Evolutionary conservation across 768 basidiomycete species (phyloP).

Genomic region (Termitomyces sp.): DNA sequence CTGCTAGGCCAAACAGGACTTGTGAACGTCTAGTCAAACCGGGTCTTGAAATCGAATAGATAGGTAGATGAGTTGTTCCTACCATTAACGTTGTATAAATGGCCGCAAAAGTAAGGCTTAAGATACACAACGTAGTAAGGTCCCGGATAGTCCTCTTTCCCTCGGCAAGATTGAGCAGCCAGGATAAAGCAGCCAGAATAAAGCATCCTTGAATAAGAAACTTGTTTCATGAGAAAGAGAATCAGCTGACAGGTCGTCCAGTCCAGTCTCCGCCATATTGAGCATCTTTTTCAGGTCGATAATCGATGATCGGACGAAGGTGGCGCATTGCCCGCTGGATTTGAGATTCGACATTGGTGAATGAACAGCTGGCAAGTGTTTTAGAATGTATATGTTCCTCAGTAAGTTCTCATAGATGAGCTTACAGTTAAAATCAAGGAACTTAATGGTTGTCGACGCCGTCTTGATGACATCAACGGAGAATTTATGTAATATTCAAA

Average conservation of each 20-base stretch:
- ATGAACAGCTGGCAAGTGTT: conserved; percentile 18
- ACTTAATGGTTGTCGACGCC: too few species aligned
- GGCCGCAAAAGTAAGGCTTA: conserved; percentile 24
- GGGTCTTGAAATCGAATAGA: neutral
- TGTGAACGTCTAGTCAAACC: conserved; percentile 29
- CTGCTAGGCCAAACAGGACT: conserved; percentile 33
- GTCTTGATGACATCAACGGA: too few species aligned
- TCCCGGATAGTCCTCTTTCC: conserved; percentile 15
- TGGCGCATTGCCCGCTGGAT: conserved; percentile 18
- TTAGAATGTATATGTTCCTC: conserved; percentile 16
- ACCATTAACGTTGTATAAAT: conserved; percentile 27
- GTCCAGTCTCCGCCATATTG: neutral
- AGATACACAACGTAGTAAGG: conserved; percentile 16
- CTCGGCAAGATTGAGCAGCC: conserved; percentile 23
- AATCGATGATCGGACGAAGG: neutral
- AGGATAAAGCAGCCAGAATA: conserved; percentile 21
- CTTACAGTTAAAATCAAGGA: conserved; percentile 10
- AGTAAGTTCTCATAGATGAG: too few species aligned
- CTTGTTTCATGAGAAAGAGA: too few species aligned
- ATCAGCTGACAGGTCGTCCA: neutral
- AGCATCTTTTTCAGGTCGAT: neutral
- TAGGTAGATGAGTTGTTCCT: neutral
- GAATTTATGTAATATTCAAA: too few species aligned
- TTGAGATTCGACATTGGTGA: conserved; percentile 20
- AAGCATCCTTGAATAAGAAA: conserved; percentile 15